Evolutionary conservation across 2,329 filamentous ascomycete genomes (phyloP), one percentile per base, ranked within the genome.

Genomic region (Canariomyces notabilis): DNA sequence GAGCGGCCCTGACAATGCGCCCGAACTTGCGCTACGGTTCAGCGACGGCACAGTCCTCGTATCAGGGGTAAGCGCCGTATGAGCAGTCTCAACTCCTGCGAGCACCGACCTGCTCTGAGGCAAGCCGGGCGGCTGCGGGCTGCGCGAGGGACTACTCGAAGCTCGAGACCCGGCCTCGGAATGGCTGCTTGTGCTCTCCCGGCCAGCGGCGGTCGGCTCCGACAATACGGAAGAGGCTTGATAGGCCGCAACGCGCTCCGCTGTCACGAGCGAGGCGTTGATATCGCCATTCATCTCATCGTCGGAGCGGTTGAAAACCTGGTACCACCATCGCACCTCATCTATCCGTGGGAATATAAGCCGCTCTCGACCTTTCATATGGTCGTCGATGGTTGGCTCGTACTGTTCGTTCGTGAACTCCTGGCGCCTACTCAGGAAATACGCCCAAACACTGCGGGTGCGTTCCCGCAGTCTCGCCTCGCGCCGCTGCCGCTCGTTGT

Each of bases 291-390:
- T 98, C 91, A 98, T 97, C 63, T 98, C 93, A 44, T 85, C 80
- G 57, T 96, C 88, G 2, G 83, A 83, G 23, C 90, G 80, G 37
- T 89, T 88, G 66, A 96, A 98, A 1, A 85, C 70, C 59, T 93
- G 87, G 54, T 84, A 77, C 93, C 93, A 98, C 93, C 93, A 98
- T 50, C 89, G 79, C n/a, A 93, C 79, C 51, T 94, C 84, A 11
- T 79, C 78, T 1, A 85, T 70, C 3, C 78, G 75, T 0, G 93
- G 91, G 54, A 97, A 86, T 12, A 98, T 75, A 6, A 98, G 77
- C 4, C 89, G 78, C 62, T 95, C 90, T 48, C 83, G 82, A 4
- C 87, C 89, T 46, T 86, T 81, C 48, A 84, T 74, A 36, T 86
- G 82, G 59, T 96, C 89, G 52, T 96, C 86, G 29, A 90, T 73